Base-by-base conservation (phyloP, 306 rosid species). In the Ochetophila trinervis region DNA sequence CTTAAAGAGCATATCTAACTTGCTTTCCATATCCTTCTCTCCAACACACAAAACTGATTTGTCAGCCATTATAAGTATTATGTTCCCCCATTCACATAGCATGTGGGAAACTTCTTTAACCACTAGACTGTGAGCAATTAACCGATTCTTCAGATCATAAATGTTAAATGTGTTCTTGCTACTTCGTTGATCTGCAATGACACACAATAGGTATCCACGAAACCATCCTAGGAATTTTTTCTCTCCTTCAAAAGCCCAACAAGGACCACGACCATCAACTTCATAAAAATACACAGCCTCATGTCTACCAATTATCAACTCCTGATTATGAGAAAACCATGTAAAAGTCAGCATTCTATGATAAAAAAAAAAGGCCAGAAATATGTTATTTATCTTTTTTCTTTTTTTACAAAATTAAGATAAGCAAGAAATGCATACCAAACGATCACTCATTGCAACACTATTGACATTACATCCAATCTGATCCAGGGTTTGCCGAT, bases 11-110 rank as follows among this genome's bases (percentile, higher is more conserved):
- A 93, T 87, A 72, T 93, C 99, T 78, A 93, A 77, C 79, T 93
- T 93, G 88, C 97, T 93, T 88, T 93, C 99, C 99, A 93, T 93
- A 80, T 93, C 99, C 76, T 93, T 93, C 83, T 93, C 99, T 69
- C 99, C 96, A 60, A 90, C 78, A 77, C 97, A 93, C 57, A 90
- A 81, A 74, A 89, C 89, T 40, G 99, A 85, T 56, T 87, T 91
- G 76, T 93, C 97, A 35, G 75, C 74, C 99, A 84, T 90, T 68
- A 93, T 71, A 61, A 93, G 97, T 75, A 93, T 78, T 74, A 93
- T 86, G 78, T 83, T 89, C 50, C 99, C 99, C 99, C 99, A 93
- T 70, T 93, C 99, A 75, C 85, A 90, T 35, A 93, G 97, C 97
- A 93, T 76, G 80, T 89, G 91, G 62, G 99, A 90, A 78, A 93